A percentile compares a stretch with the other conserved stretches of the same genome.
phyloP scores from a whole-genome alignment of 305 asterid species.

The Fraxinus floribunda region DNA sequence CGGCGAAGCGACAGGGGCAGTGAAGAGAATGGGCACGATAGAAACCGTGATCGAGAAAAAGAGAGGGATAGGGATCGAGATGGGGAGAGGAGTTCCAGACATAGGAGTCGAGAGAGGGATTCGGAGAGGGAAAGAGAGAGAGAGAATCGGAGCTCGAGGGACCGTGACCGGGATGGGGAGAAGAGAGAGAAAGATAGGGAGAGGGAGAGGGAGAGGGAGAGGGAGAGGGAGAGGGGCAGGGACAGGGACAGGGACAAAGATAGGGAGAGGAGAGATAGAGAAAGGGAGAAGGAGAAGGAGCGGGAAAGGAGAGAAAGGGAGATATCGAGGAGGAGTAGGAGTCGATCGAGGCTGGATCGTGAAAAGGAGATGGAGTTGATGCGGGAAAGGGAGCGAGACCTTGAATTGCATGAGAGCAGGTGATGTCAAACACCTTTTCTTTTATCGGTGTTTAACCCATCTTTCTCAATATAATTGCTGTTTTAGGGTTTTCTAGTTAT shows the following conservation, averaged over 20 bases:
- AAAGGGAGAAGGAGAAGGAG: conserved; percentile 15
- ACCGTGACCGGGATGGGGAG: conserved; percentile 34
- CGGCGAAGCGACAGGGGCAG: conserved; percentile 55
- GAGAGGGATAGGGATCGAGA: conserved; percentile 31
- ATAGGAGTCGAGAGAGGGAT: background rate
- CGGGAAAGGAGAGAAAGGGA: conserved; percentile 23
- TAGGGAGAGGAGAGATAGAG: conserved; percentile 43
- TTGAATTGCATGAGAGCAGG: conserved; percentile 59
- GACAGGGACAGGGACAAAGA: conserved; percentile 27
- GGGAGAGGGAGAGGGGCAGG: conserved; percentile 6
- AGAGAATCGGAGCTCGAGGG: conserved; percentile 22
- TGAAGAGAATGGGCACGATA: conserved; percentile 22
- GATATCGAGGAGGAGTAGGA: conserved; percentile 46
- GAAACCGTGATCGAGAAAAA: conserved; percentile 42
- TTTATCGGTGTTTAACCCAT: background rate
- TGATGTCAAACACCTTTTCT: conserved; percentile 37
- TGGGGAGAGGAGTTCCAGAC: background rate
- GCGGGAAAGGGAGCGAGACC: conserved; percentile 70
- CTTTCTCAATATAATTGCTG: background rate
- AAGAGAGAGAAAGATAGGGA: conserved; percentile 22
- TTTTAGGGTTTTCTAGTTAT: background rate
- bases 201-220: conserved; percentile 23
- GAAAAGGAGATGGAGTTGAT: conserved; percentile 57
- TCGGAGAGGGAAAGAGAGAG: background rate
- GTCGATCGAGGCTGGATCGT: conserved; percentile 43